Percentiles rank a stretch among this genome's conserved stretches.
phyloP scores from a whole-genome alignment of 75 land plant genomes.

The Isoetes taiwanensis region DNA sequence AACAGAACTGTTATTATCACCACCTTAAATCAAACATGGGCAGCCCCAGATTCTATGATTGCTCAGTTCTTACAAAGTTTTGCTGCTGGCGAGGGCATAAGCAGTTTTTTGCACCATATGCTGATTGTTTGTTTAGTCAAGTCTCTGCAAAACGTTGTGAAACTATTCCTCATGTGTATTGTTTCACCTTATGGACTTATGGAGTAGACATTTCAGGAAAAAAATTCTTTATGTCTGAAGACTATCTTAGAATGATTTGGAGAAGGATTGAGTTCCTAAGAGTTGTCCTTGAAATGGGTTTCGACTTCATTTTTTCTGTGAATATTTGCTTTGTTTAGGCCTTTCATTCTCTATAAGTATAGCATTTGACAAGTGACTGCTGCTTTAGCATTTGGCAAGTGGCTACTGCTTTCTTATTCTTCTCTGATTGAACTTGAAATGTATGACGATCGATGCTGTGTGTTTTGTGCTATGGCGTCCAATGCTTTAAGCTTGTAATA shows the following conservation, averaged over 20 bases:
- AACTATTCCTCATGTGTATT: neutral
- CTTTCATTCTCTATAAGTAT: too few relatives aligned
- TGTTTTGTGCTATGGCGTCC: too few relatives aligned
- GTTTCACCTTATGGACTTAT: neutral
- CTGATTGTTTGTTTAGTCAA: neutral
- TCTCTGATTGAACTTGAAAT: too few relatives aligned
- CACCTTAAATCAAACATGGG: neutral
- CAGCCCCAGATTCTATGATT: neutral
- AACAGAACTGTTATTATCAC: constrained; percentile 1
- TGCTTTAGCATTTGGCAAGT: too few relatives aligned
- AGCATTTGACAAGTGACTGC: too few relatives aligned
- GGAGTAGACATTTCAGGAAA: neutral
- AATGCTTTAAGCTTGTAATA: too few relatives aligned
- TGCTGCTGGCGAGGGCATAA: neutral
- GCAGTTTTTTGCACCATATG: neutral
- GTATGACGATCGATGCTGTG: too few relatives aligned
- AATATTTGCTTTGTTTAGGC: too few relatives aligned
- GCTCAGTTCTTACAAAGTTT: constrained; percentile 1
- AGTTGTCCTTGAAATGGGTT: neutral
- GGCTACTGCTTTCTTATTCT: too few relatives aligned
- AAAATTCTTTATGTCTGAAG: constrained; percentile 1
- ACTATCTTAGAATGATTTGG: constrained; percentile 5
- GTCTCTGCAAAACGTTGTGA: neutral
- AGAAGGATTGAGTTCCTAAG: neutral
- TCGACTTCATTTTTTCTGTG: neutral